A percentile compares a stretch with the other conserved stretches of the same genome.
phyloP scores from a whole-genome alignment of 208 protist genomes.

The Leishmania major region DNA sequence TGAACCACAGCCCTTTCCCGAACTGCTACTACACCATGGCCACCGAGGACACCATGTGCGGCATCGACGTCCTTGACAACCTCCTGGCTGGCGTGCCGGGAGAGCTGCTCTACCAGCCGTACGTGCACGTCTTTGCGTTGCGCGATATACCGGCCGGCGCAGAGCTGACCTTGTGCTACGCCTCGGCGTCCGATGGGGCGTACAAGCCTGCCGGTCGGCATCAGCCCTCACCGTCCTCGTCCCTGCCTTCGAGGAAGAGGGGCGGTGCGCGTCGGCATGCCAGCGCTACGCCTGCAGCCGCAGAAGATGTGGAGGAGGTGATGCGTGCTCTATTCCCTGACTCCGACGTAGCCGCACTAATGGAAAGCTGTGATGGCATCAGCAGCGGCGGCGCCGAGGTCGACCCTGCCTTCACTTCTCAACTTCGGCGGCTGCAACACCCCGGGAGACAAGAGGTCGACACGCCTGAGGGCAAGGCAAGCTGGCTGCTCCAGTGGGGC shows the following conservation, averaged over 20 bases:
- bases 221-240: conserved; percentile 3
- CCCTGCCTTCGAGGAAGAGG: background rate
- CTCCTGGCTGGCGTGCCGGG: conserved; percentile 78
- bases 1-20: conserved; percentile 79
- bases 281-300: background rate
- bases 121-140: conserved; percentile 78
- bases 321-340: conserved; percentile 4
- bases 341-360: background rate
- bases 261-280: background rate
- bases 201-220: conserved; percentile 27
- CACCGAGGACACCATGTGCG: conserved; percentile 57
- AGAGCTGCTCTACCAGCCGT: conserved; percentile 70
- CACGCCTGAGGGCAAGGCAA: conserved; percentile 56
- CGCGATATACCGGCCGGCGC: conserved; percentile 69
- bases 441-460: conserved; percentile 38
- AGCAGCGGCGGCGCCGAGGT: background rate
- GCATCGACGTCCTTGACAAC: conserved; percentile 86
- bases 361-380: background rate
- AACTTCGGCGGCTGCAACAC: conserved; percentile 28
- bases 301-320: conserved; percentile 2
- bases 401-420: background rate
- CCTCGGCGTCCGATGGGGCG: conserved; percentile 40
- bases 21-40: conserved; percentile 88
- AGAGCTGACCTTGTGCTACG: conserved; percentile 80
- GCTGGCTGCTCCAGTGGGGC: conserved; percentile 81